phyloP scores from a whole-genome alignment of 108 stramenopile genomes.

The Pseudonitzschia delicatissima region DNA sequence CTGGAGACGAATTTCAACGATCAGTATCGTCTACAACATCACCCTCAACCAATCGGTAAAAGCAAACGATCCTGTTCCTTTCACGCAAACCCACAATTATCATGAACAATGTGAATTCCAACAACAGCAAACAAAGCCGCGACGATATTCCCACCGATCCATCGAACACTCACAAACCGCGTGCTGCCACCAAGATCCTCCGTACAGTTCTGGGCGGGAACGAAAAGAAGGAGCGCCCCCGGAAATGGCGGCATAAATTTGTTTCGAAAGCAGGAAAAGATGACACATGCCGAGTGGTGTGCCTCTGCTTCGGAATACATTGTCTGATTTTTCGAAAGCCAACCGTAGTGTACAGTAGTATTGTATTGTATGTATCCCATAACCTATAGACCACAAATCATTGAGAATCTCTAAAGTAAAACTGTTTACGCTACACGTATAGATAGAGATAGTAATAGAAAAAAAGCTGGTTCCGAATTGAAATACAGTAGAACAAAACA shows the following conservation, averaged over 20 bases:
- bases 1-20: no score
- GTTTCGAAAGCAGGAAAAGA: neutral
- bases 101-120: neutral
- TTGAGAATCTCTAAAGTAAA: no score
- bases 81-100: neutral
- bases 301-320: constrained; percentile 3
- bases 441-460: no score
- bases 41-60: neutral
- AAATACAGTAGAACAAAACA: no score
- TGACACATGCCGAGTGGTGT: constrained; percentile 18
- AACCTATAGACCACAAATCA: no score
- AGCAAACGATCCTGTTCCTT: neutral
- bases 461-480: no score
- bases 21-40: neutral
- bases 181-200: neutral
- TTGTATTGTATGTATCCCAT: no score
- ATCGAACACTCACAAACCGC: neutral
- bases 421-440: no score
- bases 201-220: neutral
- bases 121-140: neutral
- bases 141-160: neutral
- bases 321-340: no score
- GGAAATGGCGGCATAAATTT: neutral
- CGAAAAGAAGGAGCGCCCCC: no score
- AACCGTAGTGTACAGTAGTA: no score